Evolutionary conservation across 2,329 filamentous ascomycete genomes (phyloP), one percentile per base, ranked within the genome.

Genomic region (Penicillium nordicum): DNA sequence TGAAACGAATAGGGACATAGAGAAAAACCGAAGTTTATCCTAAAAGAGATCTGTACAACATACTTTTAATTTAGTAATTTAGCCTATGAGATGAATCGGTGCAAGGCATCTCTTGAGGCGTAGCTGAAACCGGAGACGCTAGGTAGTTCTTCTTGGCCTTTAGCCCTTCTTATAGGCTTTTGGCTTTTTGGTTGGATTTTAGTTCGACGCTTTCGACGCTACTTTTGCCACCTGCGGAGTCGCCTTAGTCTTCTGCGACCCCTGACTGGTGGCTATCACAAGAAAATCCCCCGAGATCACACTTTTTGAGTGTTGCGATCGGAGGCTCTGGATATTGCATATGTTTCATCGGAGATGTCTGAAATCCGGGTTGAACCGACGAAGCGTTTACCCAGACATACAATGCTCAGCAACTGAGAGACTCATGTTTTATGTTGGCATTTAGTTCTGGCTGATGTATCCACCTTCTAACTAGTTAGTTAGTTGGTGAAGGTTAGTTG

Each of bases 251-350:
- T 29, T 36, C 16, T 16, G 11, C 45, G 7, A 21, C 37, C 44
- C 21, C 10, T 47, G 43, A 42, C 37, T 54, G 58, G 50, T 32
- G 44, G 36, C 23, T 16, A 38, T 21, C 25, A 36, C 14, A 50
- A 59, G 37, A 27, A 46, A 53, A 61, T 53, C 59, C 58, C 57
- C 60, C 60, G 58, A 57, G 56, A 59, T 61, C 53, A 47, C 53
- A 30, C n/a, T 25, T 41, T 42, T 47, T 11, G 14, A 27, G n/a
- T 36, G 6, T 27, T 27, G 32, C 14, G 21, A 48, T 48, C 32
- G 29, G 43, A 25, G 52, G 25, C 34, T 51, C 47, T 45, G 41
- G 25, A 10, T 5, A 41, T 25, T 38, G 27, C 23, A n/a, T 30
- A 36, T 50, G 40, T 27, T n/a, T 27, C 23, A 16, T 25, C 4